These are phyloP conservation scores for Crithidia thermophila DNA, from an alignment of 208 protist species.

Conservation along the genomic window DNA sequence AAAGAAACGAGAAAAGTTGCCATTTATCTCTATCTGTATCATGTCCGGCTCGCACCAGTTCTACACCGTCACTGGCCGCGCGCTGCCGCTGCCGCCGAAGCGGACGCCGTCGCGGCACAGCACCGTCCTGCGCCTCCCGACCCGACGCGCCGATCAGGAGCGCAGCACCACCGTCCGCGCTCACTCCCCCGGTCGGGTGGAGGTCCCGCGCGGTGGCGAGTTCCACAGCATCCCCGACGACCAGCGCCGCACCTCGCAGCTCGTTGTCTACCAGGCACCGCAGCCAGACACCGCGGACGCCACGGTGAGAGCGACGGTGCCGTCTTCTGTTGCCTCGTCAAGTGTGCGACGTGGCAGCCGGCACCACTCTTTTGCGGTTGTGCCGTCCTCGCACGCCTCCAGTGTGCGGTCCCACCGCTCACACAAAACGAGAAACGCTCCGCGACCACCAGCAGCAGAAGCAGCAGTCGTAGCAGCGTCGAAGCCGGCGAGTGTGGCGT, in stretches of 20 bases:
- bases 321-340: no score
- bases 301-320: background rate
- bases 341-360: background rate
- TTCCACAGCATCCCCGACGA: constrained; percentile 8
- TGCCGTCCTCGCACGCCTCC: background rate
- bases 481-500: no score
- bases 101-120: constrained; percentile 52
- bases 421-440: background rate
- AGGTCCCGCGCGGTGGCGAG: constrained; percentile 19
- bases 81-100: constrained; percentile 63
- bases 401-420: background rate
- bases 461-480: background rate
- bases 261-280: constrained; percentile 18
- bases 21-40: background rate
- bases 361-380: background rate
- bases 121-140: constrained; percentile 57
- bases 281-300: background rate
- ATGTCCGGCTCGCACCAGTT: constrained; percentile 56
- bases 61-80: constrained; percentile 48
- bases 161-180: constrained; percentile 8
- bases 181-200: constrained; percentile 8
- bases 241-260: constrained; percentile 25
- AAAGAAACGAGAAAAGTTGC: no score
- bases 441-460: background rate
- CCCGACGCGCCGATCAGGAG: constrained; percentile 43